Percentiles rank a stretch among this genome's conserved stretches.
These are phyloP conservation scores for Thuidium tamariscinum DNA, from an alignment of 225 moss, liverwort and hornwort genomes.

Conservation along the genomic window DNA sequence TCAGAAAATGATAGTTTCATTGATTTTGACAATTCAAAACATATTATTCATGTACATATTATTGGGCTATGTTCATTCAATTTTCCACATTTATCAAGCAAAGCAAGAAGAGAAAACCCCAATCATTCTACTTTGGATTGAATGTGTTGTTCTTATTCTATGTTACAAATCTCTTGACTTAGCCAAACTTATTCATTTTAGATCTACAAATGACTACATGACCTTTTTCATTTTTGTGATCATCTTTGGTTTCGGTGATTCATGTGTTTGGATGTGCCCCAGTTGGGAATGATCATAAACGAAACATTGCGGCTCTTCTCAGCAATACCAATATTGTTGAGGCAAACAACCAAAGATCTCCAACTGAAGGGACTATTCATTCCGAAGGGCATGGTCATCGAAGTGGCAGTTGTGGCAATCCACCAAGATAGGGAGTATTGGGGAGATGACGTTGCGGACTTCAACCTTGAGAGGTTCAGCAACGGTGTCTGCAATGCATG, in stretches of 20 bases:
- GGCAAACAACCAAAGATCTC: neutral
- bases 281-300: neutral
- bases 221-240: too few species aligned
- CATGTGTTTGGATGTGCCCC: neutral
- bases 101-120: neutral
- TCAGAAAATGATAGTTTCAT: neutral
- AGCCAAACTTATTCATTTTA: neutral
- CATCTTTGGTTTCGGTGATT: neutral
- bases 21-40: neutral
- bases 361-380: neutral
- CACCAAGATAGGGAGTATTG: neutral
- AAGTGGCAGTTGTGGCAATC: neutral
- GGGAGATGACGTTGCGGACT: neutral
- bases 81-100: neutral
- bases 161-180: neutral
- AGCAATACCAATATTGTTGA: neutral
- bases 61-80: neutral
- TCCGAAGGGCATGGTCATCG: neutral
- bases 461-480: neutral
- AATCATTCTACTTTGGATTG: neutral
- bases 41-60: neutral
- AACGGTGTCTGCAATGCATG: neutral
- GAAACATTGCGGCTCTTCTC: neutral
- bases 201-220: too few species aligned
- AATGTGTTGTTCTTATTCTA: neutral